Conservation (phyloP, 1,284 basidiomycete genomes). For the Agaricales sp. region DNA sequence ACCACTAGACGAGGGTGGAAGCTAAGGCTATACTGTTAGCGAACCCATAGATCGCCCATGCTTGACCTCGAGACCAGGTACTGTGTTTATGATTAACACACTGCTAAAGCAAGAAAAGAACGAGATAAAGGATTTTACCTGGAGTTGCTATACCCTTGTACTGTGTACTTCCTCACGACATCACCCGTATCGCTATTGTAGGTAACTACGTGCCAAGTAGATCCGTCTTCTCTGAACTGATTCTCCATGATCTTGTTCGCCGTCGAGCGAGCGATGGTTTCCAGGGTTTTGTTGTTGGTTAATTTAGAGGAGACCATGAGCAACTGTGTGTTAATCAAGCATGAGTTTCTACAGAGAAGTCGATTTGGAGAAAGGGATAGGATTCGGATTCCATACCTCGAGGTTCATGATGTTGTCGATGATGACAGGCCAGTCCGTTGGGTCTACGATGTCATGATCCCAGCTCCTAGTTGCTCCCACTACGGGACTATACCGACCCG, state of each 20-base stretch:
- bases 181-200: constrained; percentile 34
- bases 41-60: constrained; percentile 41
- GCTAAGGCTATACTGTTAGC: constrained; percentile 26
- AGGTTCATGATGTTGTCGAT: constrained; percentile 18
- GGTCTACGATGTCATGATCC: constrained; percentile 11
- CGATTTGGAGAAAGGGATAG: background rate
- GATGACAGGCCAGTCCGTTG: constrained; percentile 12
- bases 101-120: background rate
- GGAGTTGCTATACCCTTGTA: constrained; percentile 33
- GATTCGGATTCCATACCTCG: constrained; percentile 6
- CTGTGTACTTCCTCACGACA: constrained; percentile 27
- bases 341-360: background rate
- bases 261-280: constrained; percentile 13
- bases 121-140: constrained; percentile 16
- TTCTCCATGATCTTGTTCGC: constrained; percentile 14
- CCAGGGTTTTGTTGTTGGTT: constrained; percentile 13
- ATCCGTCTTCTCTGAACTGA: constrained; percentile 16
- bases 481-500: constrained; percentile 12
- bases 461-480: constrained; percentile 16
- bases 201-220: constrained; percentile 36
- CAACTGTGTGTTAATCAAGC: no score
- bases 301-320: constrained; percentile 13
- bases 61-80: constrained; percentile 40
- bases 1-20: background rate
- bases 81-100: constrained; percentile 13